Conservation (phyloP, 1,284 basidiomycete genomes). For the Gomphus bonarii region DNA sequence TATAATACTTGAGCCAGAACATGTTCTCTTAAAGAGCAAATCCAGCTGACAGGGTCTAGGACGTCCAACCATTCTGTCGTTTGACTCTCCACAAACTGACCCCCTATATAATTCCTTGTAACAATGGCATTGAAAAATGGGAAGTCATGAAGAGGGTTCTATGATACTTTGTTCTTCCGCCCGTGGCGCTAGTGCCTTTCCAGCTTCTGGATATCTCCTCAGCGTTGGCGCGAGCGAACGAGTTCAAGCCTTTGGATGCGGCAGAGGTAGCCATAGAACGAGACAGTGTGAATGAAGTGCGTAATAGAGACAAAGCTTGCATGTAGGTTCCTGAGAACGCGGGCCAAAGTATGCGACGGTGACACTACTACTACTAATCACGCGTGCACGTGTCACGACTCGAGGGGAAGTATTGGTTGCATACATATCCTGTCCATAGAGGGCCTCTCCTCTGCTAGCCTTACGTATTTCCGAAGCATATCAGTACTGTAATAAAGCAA, state of each 20-base stretch:
- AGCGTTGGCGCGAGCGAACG: slow-evolving; percentile 45
- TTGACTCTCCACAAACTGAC: slow-evolving; percentile 79
- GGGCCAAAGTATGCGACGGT: background rate
- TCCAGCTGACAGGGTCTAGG: slow-evolving; percentile 67
- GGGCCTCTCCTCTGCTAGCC: no score
- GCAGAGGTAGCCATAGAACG: slow-evolving; percentile 17
- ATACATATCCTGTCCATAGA: no score
- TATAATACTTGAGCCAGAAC: slow-evolving; percentile 2
- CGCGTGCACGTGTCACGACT: background rate
- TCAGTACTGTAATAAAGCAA: no score
- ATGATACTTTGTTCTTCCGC: slow-evolving; percentile 60
- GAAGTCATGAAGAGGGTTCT: background rate
- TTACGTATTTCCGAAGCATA: no score
- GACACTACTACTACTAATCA: background rate
- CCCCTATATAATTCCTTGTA: slow-evolving; percentile 69
- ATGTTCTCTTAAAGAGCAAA: background rate
- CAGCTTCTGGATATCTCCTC: slow-evolving; percentile 62
- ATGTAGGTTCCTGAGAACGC: background rate
- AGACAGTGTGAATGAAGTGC: background rate
- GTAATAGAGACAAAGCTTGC: background rate
- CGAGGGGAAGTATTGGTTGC: no score
- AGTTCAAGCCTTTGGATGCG: slow-evolving; percentile 33
- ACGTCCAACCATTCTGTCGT: slow-evolving; percentile 76
- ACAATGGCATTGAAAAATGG: background rate
- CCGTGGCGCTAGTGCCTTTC: slow-evolving; percentile 78